Evolutionary conservation across 1,284 basidiomycete genomes (phyloP).

Genomic region (Cutaneotrichosporon sp.): DNA sequence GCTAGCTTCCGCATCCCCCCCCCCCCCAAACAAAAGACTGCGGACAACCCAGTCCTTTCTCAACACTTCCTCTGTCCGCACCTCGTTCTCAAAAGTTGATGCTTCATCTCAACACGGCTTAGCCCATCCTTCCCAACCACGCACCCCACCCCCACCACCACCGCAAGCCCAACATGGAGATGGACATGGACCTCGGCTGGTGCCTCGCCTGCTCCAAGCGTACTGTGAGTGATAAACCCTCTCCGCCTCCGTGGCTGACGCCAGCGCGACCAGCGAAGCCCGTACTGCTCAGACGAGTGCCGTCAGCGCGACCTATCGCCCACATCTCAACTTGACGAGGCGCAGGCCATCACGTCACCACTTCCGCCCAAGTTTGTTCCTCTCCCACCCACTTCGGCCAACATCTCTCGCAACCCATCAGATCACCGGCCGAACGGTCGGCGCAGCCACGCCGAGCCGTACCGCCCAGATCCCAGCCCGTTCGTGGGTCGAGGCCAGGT

Average conservation of each 20-base stretch:
- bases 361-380: constrained; percentile 25
- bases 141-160: neutral
- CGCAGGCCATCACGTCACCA: constrained; percentile 33
- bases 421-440: neutral
- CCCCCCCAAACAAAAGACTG: constrained; percentile 2
- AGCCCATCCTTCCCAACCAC: neutral
- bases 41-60: neutral
- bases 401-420: constrained; percentile 10
- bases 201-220: constrained; percentile 36
- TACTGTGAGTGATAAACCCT: constrained; percentile 33
- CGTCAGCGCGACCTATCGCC: constrained; percentile 33
- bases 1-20: neutral
- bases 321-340: constrained; percentile 7
- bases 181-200: constrained; percentile 32
- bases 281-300: constrained; percentile 47
- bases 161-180: constrained; percentile 22
- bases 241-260: constrained; percentile 2
- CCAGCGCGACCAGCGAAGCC: constrained; percentile 39
- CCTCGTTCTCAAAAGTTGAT: neutral
- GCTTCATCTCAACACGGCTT: neutral
- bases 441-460: neutral
- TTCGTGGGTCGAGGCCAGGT: neutral
- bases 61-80: neutral
- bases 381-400: constrained; percentile 6
- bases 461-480: neutral